Evolutionary conservation across 805 yeast species (phyloP), one percentile per base, ranked within the genome.

Genomic region (Kodamaea fukazawae): DNA sequence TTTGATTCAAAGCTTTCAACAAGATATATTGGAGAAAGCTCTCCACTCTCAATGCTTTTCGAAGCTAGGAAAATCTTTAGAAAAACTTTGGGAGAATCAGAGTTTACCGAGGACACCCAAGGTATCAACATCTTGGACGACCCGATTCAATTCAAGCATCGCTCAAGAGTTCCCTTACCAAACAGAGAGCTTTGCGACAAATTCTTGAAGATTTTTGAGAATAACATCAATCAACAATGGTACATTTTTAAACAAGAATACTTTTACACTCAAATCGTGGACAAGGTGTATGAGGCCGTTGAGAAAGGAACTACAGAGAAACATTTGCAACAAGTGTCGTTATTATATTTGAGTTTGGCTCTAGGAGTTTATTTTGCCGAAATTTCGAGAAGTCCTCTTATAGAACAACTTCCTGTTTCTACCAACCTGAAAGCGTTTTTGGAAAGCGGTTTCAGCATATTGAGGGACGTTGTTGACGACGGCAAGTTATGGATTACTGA

Each of bases 401-500:
- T 58, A 25, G 45, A 51, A 7, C 44, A 32, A 6, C 40, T 48
- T 3, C 50, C 57, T 16, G 13, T 29, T 7, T 27, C 27, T 4
- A n/a, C 29, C 26, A 47, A 51, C 8, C 66, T 73, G 3, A 45
- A 48, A 7, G 48, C 53, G 4, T 70, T 60, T 37, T 66, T 68
- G 38, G 65, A 66, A 22, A 50, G 58, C 36, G 74, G 70, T 0
- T 36, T 61, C 32, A 47, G 53, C 17, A 42, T 70, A 7, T 42
- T 67, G 41, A 45, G 58, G 30, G 45, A 56, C 11, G 50, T 60
- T 1, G 57, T 58, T n/a, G 67, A 67, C 34, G 73, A 67, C 45
- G 67, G 62, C 18, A 63, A 53, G 23, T 32, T 70, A 10, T 71
- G 76, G 75, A 46, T 67, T 9, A 68, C 69, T 2, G 71, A 69